Evolutionary conservation across 2,329 filamentous ascomycete species (phyloP).

Genomic region (Lecanicillium sp.): DNA sequence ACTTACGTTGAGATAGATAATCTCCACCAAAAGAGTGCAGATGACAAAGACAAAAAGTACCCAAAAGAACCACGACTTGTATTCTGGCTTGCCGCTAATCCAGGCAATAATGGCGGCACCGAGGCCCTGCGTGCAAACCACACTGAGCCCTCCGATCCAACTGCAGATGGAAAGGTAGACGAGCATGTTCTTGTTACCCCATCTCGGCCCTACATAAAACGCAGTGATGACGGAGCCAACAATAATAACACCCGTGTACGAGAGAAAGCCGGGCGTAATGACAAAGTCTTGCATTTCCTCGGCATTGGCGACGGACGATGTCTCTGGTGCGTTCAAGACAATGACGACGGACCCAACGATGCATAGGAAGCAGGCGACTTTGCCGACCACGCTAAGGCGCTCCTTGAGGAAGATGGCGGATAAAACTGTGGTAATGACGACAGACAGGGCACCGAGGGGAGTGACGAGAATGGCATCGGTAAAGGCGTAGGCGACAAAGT

Average conservation of each 20-base stretch:
- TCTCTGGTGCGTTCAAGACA: conserved; percentile 81
- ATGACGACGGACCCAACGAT: conserved; percentile 91
- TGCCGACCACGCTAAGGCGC: conserved; percentile 87
- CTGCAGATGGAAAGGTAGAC: conserved; percentile 96
- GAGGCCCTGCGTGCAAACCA: conserved; percentile 88
- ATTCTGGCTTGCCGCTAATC: conserved; percentile 72
- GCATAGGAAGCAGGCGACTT: conserved; percentile 91
- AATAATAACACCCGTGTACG: conserved; percentile 76
- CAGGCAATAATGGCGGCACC: conserved; percentile 88
- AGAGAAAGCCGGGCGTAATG: conserved; percentile 76
- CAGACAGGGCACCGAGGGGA: conserved; percentile 80
- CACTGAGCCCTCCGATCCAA: conserved; percentile 85
- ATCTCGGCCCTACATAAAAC: conserved; percentile 74
- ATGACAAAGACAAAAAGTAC: conserved; percentile 87
- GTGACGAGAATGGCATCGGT: conserved; percentile 95
- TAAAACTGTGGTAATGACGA: conserved; percentile 84
- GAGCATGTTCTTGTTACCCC: conserved; percentile 95
- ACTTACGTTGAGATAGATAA: conserved; percentile 90
- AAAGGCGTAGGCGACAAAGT: conserved; percentile 95
- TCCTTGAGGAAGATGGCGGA: conserved; percentile 96
- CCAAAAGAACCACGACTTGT: conserved; percentile 97
- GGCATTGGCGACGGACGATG: conserved; percentile 78
- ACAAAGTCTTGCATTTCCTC: conserved; percentile 89
- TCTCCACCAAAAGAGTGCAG: conserved; percentile 81
- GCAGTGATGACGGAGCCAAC: conserved; percentile 64